phyloP scores from a whole-genome alignment of 257 asterid species.

The Scutellaria galericulata region DNA sequence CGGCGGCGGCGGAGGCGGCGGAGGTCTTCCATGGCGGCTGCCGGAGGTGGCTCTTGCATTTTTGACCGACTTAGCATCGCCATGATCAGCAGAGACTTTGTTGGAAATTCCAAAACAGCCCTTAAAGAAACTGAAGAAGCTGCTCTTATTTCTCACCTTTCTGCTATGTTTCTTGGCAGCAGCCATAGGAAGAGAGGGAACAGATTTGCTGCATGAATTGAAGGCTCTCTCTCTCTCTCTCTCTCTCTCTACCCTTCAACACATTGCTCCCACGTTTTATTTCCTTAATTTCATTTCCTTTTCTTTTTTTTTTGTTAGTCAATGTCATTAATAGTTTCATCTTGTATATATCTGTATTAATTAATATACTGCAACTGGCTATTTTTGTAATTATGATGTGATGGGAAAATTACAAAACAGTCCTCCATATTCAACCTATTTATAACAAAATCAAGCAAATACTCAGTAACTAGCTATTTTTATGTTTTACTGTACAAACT shows the following conservation, averaged over 20 bases:
- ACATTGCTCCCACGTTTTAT: conserved; percentile 30
- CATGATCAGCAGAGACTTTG: conserved; percentile 31
- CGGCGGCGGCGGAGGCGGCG: neutral
- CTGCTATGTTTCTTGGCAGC: conserved; percentile 13
- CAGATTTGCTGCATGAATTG: conserved; percentile 31
- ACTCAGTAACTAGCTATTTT: too few species aligned
- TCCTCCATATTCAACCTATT: neutral
- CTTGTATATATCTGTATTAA: neutral
- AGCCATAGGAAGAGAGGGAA: conserved; percentile 29
- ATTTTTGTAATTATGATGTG: neutral
- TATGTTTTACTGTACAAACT: too few species aligned
- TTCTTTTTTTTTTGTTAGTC: neutral
- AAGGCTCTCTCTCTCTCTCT: neutral
- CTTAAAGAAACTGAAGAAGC: conserved; percentile 32
- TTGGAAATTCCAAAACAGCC: conserved; percentile 37
- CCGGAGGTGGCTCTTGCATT: neutral
- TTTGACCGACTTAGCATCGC: conserved; percentile 24
- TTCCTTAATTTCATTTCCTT: neutral
- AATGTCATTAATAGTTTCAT: neutral
- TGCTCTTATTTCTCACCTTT: neutral
- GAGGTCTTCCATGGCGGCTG: neutral
- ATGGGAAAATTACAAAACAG: too few species aligned
- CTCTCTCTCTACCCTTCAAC: neutral
- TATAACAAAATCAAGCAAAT: neutral
- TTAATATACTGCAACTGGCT: conserved; percentile 3